Evolutionary conservation across 176 grass and related monocot genomes (phyloP).

Genomic region (Calamus simplicifolius): DNA sequence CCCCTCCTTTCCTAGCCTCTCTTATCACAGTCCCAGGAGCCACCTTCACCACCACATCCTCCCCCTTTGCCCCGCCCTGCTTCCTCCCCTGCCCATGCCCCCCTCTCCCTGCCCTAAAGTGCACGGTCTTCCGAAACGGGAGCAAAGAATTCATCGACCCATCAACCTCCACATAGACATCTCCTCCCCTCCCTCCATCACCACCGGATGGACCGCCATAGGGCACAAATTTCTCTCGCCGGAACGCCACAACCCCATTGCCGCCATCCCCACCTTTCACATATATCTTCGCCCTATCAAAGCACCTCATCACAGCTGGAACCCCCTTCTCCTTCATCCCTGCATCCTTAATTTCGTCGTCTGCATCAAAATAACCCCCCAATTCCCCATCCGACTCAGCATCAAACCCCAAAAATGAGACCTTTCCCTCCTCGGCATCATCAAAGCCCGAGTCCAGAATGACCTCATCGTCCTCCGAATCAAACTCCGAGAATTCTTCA

Average conservation of each 20-base stretch:
- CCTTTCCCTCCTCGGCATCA: neutral
- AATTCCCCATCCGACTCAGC: conserved; percentile 11
- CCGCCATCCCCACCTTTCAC: conserved; percentile 84
- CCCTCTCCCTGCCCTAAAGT: conserved; percentile 77
- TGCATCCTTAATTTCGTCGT: conserved; percentile 13
- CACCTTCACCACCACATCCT: conserved; percentile 80
- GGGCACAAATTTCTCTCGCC: conserved; percentile 91
- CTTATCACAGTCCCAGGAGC: conserved; percentile 76
- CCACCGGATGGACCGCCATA: conserved; percentile 82
- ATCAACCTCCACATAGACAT: conserved; percentile 86
- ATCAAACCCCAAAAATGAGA: conserved; percentile 8
- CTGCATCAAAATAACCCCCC: conserved; percentile 5
- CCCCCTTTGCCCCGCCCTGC: conserved; percentile 73
- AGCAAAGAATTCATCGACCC: conserved; percentile 85
- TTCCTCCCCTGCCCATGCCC: conserved; percentile 69
- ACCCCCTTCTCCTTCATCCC: conserved; percentile 84
- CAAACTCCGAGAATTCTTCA: conserved; percentile 1
- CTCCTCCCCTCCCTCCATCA: conserved; percentile 78
- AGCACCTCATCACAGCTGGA: conserved; percentile 97
- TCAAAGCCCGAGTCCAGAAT: conserved; percentile 5
- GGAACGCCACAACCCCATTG: conserved; percentile 84
- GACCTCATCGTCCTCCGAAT: conserved; percentile 16
- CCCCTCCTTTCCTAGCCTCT: conserved; percentile 35
- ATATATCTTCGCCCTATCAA: conserved; percentile 87
- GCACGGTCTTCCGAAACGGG: conserved; percentile 81